Evolutionary conservation across 257 asterid species (phyloP), one percentile per base, ranked within the genome.

Genomic region (Scutellaria baicalensis): DNA sequence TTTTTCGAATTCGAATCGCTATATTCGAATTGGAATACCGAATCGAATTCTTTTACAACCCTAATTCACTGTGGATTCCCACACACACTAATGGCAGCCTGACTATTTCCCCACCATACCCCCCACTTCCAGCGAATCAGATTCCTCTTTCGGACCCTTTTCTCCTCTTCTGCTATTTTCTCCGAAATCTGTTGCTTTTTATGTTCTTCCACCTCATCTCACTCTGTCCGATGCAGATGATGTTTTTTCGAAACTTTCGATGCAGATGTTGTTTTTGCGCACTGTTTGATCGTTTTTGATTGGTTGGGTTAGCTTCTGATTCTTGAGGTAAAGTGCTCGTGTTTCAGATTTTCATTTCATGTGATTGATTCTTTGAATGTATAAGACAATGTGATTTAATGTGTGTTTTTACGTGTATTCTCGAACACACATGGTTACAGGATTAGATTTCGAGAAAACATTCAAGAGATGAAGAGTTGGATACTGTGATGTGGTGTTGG

Each of bases 61-160:
- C n/a, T n/a, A n/a, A n/a, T n/a, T n/a, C n/a, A n/a, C n/a, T n/a
- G n/a, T n/a, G n/a, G n/a, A n/a, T n/a, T n/a, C n/a, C n/a, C n/a
- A n/a, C 45, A 59, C 38, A 27, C 58, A 47, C 33, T 35, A 4
- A 59, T 61, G 61, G 66, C 57, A 35, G 79, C 82, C 67, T 71
- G 77, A 69, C 78, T 77, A 50, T 78, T 71, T 68, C 74, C 71
- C 65, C 57, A 8, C 45, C 65, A 14, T 16, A 4, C 33, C 51
- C 51, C 66, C 31, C 20, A 49, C 64, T 54, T 68, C 78, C 57
- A 59, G 48, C 66, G 59, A 81, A 75, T 80, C 79, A 73, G 84
- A 80, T 78, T 76, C 84, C 78, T 75, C 52, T 59, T 51, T 71
- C 38, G 17, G 13, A 58, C 39, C 23, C 36, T 9, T 67, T 57